These are phyloP conservation scores for Xylariaceae sp. DNA, from an alignment of 2,329 filamentous ascomycete species.

Conservation along the genomic window DNA sequence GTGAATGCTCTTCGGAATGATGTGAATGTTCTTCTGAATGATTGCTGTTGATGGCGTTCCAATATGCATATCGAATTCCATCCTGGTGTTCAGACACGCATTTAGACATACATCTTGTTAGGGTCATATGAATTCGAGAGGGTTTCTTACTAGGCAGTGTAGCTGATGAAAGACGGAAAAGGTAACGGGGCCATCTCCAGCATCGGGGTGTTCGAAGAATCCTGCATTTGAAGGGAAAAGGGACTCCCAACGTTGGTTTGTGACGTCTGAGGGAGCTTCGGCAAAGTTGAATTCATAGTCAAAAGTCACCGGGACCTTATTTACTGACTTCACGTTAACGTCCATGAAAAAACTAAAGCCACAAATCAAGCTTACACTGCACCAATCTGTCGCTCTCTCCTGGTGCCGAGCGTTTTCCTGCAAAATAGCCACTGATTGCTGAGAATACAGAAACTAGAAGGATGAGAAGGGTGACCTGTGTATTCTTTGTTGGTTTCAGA, in stretches of 20 bases:
- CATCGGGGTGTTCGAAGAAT: background rate
- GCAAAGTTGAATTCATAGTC: background rate
- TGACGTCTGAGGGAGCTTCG: background rate
- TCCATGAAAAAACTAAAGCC: background rate
- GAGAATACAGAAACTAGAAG: background rate
- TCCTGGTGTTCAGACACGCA: background rate
- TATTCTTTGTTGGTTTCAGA: background rate
- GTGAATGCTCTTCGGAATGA: background rate
- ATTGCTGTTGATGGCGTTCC: background rate
- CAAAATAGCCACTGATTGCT: background rate
- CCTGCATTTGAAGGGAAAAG: background rate
- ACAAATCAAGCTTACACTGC: background rate
- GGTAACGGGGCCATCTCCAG: background rate
- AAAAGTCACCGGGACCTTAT: background rate
- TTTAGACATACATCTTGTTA: background rate
- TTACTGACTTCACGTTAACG: background rate
- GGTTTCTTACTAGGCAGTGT: background rate
- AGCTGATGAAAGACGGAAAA: background rate
- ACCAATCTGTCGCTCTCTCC: background rate
- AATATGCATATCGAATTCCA: background rate
- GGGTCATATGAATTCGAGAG: background rate
- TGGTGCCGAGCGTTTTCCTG: background rate
- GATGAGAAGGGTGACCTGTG: background rate
- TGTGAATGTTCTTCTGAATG: background rate
- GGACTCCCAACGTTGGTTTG: background rate